Conservation (phyloP, 805 yeast species). For the Wickerhamiella parazyma region DNA sequence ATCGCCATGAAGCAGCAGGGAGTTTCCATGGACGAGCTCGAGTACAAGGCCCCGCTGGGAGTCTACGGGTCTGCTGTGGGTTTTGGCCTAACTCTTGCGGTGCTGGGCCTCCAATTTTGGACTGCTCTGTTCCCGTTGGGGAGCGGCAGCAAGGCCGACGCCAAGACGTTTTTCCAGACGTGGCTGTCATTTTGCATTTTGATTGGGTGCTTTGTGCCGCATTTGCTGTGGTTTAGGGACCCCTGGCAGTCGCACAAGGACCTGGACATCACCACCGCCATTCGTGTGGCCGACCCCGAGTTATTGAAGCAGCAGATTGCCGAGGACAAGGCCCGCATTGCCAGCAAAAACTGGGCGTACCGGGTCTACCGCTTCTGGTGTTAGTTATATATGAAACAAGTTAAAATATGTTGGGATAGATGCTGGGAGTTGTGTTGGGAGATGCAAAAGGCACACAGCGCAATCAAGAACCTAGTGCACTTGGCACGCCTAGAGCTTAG, state of each 20-base stretch:
- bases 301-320: conserved; percentile 10
- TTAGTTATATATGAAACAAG: conserved; percentile 1
- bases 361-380: conserved; percentile 17
- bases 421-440: too few relatives aligned
- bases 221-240: conserved; percentile 13
- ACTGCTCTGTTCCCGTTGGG: conserved; percentile 63
- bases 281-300: conserved; percentile 14
- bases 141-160: conserved; percentile 25
- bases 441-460: too few relatives aligned
- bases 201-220: conserved; percentile 10
- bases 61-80: conserved; percentile 56
- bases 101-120: conserved; percentile 71
- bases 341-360: conserved; percentile 1
- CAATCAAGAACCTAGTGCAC: too few relatives aligned
- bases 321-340: conserved; percentile 11
- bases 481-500: too few relatives aligned
- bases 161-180: conserved; percentile 35
- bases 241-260: conserved; percentile 12
- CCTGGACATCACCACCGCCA: conserved; percentile 16
- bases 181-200: conserved; percentile 35
- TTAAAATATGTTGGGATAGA: too few relatives aligned
- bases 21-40: conserved; percentile 52
- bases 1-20: conserved; percentile 49
- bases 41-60: conserved; percentile 57
- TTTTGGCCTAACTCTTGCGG: conserved; percentile 39